A percentile compares a stretch with the other conserved stretches of the same genome.
Evolutionary conservation across 352 stramenopile species (phyloP).

Genomic region (Chloridella minuta): DNA sequence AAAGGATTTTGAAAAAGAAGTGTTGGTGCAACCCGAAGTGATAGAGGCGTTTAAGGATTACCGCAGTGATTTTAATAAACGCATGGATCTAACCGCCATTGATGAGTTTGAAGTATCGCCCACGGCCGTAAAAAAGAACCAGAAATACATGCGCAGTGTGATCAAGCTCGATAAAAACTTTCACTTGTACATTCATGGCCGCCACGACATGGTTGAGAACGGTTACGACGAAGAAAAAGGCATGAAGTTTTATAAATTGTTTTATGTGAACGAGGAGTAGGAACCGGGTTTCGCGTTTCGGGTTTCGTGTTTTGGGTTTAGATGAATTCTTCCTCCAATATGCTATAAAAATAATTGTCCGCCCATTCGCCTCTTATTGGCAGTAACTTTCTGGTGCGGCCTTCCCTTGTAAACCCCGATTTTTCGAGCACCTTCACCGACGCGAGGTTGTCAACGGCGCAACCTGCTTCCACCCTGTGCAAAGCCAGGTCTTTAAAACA

Average conservation of each 20-base stretch:
- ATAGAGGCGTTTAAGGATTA: background rate
- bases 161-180: constrained; percentile 4
- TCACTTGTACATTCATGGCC: background rate
- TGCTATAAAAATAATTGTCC: too few species aligned
- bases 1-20: constrained; percentile 5
- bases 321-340: too few species aligned
- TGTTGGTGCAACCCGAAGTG: background rate
- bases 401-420: too few species aligned
- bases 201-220: background rate
- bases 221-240: background rate
- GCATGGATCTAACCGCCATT: background rate
- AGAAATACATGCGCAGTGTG: background rate
- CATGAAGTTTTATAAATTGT: background rate
- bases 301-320: too few species aligned
- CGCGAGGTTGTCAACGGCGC: too few species aligned
- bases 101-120: background rate
- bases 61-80: background rate
- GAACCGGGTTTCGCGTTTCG: too few species aligned
- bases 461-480: too few species aligned
- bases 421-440: too few species aligned
- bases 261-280: background rate
- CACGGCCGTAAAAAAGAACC: background rate
- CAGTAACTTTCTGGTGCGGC: too few species aligned
- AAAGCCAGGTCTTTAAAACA: too few species aligned
- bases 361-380: too few species aligned